Conservation (phyloP, 2,329 filamentous ascomycete species). For the Hypoxylon sp. region DNA sequence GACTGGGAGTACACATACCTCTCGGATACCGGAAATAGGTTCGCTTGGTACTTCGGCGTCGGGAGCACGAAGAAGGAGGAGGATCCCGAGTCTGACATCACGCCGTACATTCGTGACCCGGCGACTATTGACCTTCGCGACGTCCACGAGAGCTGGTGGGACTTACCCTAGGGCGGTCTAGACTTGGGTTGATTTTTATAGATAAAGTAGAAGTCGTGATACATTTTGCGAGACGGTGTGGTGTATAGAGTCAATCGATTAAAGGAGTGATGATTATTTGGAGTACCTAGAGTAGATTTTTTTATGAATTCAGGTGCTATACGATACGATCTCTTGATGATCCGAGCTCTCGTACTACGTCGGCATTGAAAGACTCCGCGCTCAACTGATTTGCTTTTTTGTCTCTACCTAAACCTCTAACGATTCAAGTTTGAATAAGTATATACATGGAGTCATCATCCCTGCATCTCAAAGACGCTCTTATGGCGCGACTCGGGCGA, state of each 20-base stretch:
- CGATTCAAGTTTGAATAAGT: too few relatives aligned
- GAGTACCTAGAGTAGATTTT: background rate
- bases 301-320: background rate
- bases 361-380: background rate
- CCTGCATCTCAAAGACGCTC: conserved; percentile 18
- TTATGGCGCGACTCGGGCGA: conserved; percentile 16
- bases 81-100: conserved; percentile 68
- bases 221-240: background rate
- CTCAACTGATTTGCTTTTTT: background rate
- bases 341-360: background rate
- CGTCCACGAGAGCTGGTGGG: conserved; percentile 77
- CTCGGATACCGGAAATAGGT: conserved; percentile 59
- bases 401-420: too few relatives aligned
- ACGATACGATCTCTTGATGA: background rate
- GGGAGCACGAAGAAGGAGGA: conserved; percentile 72
- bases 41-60: conserved; percentile 74
- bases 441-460: background rate
- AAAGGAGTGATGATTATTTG: background rate
- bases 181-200: background rate
- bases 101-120: conserved; percentile 69
- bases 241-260: background rate
- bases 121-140: conserved; percentile 69
- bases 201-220: background rate
- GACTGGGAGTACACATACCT: conserved; percentile 65
- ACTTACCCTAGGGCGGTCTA: conserved; percentile 47